Conservation (phyloP, 2,329 filamentous ascomycete genomes). For the Colletotrichum musicola region DNA sequence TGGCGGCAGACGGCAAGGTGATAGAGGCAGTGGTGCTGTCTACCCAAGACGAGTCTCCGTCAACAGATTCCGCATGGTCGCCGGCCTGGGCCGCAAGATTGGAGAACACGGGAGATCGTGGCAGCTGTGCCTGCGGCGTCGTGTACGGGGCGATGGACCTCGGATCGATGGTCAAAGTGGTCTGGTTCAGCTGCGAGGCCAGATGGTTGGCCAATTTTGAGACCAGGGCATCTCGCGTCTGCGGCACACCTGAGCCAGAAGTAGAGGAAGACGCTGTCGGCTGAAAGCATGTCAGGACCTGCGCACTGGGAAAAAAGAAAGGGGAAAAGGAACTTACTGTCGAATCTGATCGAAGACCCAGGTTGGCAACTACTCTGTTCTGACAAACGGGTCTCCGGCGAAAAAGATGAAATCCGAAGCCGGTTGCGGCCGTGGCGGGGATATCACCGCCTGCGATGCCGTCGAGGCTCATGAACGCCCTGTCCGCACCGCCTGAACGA, state of each 20-base stretch:
- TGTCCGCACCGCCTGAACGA: slow-evolving; percentile 56
- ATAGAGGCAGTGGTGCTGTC: slow-evolving; percentile 9
- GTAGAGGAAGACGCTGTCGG: neutral
- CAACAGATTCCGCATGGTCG: neutral
- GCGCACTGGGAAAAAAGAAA: too few relatives aligned
- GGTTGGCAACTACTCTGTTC: slow-evolving; percentile 51
- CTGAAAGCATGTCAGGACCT: slow-evolving; percentile 7
- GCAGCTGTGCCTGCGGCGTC: slow-evolving; percentile 9
- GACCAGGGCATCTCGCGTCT: neutral
- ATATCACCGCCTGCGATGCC: slow-evolving; percentile 64
- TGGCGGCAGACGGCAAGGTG: neutral
- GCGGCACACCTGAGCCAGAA: neutral
- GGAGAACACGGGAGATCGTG: slow-evolving; percentile 32
- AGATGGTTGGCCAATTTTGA: slow-evolving; percentile 6
- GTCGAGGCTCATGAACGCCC: slow-evolving; percentile 63
- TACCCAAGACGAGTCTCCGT: slow-evolving; percentile 16
- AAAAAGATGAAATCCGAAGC: slow-evolving; percentile 64
- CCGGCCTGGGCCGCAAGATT: slow-evolving; percentile 4
- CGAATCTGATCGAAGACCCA: slow-evolving; percentile 55
- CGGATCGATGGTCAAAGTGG: neutral
- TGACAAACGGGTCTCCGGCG: slow-evolving; percentile 59
- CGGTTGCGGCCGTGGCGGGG: slow-evolving; percentile 61
- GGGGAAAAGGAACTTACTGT: slow-evolving; percentile 46
- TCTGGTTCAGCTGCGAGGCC: neutral
- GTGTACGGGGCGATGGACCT: neutral